A percentile compares a stretch with the other conserved stretches of the same genome.
These are phyloP conservation scores for Salix brachista DNA, from an alignment of 345 rosid species.

Conservation along the genomic window DNA sequence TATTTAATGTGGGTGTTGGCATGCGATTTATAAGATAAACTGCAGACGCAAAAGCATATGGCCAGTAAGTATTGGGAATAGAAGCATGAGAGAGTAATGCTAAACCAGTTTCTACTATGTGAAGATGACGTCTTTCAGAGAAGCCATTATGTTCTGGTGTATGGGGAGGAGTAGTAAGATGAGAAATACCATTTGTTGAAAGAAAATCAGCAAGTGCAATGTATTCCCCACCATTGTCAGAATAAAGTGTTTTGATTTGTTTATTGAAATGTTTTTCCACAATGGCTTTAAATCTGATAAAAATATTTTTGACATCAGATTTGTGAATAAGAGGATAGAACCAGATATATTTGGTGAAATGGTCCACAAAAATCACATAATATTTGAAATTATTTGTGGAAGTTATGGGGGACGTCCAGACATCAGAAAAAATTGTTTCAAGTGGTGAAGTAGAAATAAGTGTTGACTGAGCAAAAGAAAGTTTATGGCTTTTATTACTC, in stretches of 20 bases:
- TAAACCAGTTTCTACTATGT: not conserved
- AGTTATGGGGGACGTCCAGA: not conserved
- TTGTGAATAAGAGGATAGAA: not conserved
- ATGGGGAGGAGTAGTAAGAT: not conserved
- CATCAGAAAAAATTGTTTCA: not conserved
- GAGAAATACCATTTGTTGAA: not conserved
- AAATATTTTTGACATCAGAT: not conserved
- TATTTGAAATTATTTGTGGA: too few relatives aligned
- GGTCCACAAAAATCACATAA: not conserved
- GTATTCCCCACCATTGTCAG: not conserved
- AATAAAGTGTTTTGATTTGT: too few relatives aligned
- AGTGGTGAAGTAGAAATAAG: not conserved
- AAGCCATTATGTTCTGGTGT: not conserved
- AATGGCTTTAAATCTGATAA: too few relatives aligned
- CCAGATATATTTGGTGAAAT: not conserved
- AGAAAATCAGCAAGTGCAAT: not conserved
- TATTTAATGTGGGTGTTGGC: not conserved
- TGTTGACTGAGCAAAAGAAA: not conserved
- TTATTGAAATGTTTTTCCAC: too few relatives aligned
- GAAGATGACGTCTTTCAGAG: too few relatives aligned
- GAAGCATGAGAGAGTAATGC: not conserved
- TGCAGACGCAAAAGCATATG: accelerated
- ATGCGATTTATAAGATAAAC: not conserved
- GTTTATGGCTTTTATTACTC: too few relatives aligned
- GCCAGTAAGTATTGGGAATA: accelerated